Evolutionary conservation across 164 flowering plant genomes (phyloP), one percentile per base, ranked within the genome.

Genomic region (Brasenia schreberi): DNA sequence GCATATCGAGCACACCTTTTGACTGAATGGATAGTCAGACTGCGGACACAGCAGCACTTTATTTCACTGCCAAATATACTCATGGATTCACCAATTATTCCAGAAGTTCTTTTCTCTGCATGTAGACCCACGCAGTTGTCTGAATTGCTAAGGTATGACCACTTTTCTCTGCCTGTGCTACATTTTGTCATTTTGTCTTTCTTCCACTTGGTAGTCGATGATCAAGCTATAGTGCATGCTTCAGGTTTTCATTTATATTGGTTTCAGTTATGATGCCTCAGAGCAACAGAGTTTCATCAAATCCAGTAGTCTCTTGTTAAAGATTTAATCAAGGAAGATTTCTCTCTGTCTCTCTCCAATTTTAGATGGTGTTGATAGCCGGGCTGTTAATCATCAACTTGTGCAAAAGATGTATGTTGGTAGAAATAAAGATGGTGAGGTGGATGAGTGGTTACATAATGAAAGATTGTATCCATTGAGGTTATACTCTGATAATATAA

Each of bases 61-160:
- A 89, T 94, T 56, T 89, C 99, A 27, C 87, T 91, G 44, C 96
- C 99, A 23, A 94, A 94, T 78, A 91, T 94, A 66, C 87, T 94
- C 61, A 60, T 91, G 76, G 77, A 84, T 75, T 88, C 93, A 44
- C 63, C 85, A 60, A 69, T 88, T 66, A 84, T 94, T 65, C 99
- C 99, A 16, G 99, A 94, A 81, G 89, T 82, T 67, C 92, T 94
- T 59, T 86, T 94, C 70, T 75, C 73, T 65, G 80, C 66, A 5
- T 91, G 97, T 82, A 86, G 80, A 5, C 88, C 96, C 16, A 42
- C 65, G 58, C 83, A 71, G 58, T 79, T 94, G 64, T 85, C 96
- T 39, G 66, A 76, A 60, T 49, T 77, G 66, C 80, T 91, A 44
- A 56, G 4, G 98, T 89, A 81, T 74, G 84, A 33, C 63, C 63